These are phyloP conservation scores for Nothomitra cinnamomea DNA, from an alignment of 2,329 filamentous ascomycete genomes.

Conservation along the genomic window DNA sequence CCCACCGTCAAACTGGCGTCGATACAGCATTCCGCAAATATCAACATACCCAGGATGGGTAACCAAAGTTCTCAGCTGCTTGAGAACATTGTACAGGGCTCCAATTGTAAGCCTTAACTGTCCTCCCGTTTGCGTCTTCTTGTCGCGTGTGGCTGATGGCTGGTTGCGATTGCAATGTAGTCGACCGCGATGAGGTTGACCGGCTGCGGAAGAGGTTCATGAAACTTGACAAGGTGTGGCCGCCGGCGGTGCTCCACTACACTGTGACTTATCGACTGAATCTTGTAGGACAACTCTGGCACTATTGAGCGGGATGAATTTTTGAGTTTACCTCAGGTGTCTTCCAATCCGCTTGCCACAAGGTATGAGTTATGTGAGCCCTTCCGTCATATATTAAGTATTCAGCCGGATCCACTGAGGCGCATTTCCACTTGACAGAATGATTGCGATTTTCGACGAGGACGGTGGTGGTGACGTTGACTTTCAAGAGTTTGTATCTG, in stretches of 20 bases:
- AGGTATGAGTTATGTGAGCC: slow-evolving; percentile 53
- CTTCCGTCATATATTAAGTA: not conserved
- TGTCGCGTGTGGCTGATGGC: slow-evolving; percentile 2
- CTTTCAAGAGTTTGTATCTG: slow-evolving; percentile 96
- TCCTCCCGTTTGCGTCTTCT: slow-evolving; percentile 5
- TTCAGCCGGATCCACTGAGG: slow-evolving; percentile 1
- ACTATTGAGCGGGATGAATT: slow-evolving; percentile 99
- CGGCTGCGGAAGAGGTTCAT: slow-evolving; percentile 92
- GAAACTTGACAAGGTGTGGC: slow-evolving; percentile 87
- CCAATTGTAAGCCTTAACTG: slow-evolving; percentile 57
- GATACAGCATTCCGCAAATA: not conserved
- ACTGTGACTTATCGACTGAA: slow-evolving; percentile 6
- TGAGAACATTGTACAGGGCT: slow-evolving; percentile 89
- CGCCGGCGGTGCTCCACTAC: not conserved
- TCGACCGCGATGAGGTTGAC: slow-evolving; percentile 95
- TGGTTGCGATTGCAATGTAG: slow-evolving; percentile 29
- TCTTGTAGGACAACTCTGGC: slow-evolving; percentile 76
- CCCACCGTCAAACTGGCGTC: not conserved
- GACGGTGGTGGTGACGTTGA: slow-evolving; percentile 96
- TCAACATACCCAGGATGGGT: slow-evolving; percentile 22
- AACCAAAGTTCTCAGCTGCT: slow-evolving; percentile 51
- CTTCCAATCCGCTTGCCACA: slow-evolving; percentile 90
- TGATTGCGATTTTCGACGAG: slow-evolving; percentile 99
- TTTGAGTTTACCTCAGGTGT: slow-evolving; percentile 89
- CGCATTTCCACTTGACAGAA: slow-evolving; percentile 33